Conservation (phyloP, 345 rosid species). For the Heritiera fomes region DNA sequence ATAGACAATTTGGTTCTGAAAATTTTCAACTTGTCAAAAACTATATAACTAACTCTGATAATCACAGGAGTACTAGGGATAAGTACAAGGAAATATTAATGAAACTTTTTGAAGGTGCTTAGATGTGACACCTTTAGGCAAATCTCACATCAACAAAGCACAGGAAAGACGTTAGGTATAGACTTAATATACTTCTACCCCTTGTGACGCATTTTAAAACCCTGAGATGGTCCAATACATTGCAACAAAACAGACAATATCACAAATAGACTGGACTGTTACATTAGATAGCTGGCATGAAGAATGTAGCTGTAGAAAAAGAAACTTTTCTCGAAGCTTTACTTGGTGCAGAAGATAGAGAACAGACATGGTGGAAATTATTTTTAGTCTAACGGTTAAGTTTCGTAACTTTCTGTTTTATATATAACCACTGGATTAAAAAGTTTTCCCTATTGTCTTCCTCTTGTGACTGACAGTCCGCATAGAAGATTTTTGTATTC, state of each 20-base stretch:
- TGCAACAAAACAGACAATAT: too few relatives aligned
- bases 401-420: background rate
- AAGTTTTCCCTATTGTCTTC: background rate
- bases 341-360: background rate
- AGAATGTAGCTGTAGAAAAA: background rate
- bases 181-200: too few relatives aligned
- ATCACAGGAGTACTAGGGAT: background rate
- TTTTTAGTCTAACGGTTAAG: background rate
- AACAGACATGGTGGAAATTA: background rate
- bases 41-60: background rate
- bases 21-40: slow-evolving; percentile 1
- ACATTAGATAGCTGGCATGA: background rate
- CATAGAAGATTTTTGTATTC: slow-evolving; percentile 2
- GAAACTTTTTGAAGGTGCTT: background rate
- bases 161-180: too few relatives aligned
- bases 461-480: slow-evolving; percentile 19
- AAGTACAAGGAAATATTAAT: background rate
- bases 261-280: too few relatives aligned
- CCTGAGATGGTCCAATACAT: too few relatives aligned
- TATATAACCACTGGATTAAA: background rate
- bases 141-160: too few relatives aligned
- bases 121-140: too few relatives aligned
- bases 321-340: background rate
- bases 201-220: too few relatives aligned
- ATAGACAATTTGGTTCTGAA: slow-evolving; percentile 18